Evolutionary conservation across 2,329 filamentous ascomycete species (phyloP), one percentile per base, ranked within the genome.

Genomic region (Tolypocladium ophioglossoides): DNA sequence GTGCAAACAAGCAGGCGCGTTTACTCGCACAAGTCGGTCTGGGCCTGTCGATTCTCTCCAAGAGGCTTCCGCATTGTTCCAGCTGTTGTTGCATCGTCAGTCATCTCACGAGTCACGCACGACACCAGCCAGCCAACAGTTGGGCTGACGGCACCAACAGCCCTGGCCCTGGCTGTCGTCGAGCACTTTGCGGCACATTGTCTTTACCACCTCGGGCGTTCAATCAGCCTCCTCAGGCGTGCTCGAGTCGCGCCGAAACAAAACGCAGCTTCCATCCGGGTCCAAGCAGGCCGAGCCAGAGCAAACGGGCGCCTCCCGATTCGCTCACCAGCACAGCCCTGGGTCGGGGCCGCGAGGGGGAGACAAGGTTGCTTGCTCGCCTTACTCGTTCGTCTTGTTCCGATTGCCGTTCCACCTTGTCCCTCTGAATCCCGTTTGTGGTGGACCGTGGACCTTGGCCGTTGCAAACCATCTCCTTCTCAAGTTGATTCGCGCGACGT

Each of bases 301-400:
- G 27, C 44, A 53, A 47, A 40, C 52, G 52, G 52, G 37, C 52
- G 38, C 24, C 18, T 35, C 47, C 52, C 52, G 52, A 54, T 54
- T 54, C 52, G 52, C 47, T 54, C 46, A 30, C 38, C 14, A 35
- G 18, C 47, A 38, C 38, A 44, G 52, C 53, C 40, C 40, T 37
- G 39, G n/a, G 18, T n/a, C 24, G 20, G 38, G 27, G 12, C 34
- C 24, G 46, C 32, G 18, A 53, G 22, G 44, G 34, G 46, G 37
- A 53, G 35, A 24, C 52, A 53, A 41, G 52, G 52, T 50, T 49
- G 49, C 49, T 47, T 32, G 53, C 32, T 54, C 53, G 39, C 49
- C 48, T 54, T 41, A 46, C 39, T 50, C 52, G 32, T 46, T 54
- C 53, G 35, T 50, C 30, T 30, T 52, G 27, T 34, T 24, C 51